Evolutionary conservation across 2,329 filamentous ascomycete genomes (phyloP).

Genomic region (Xylariaceae sp.): DNA sequence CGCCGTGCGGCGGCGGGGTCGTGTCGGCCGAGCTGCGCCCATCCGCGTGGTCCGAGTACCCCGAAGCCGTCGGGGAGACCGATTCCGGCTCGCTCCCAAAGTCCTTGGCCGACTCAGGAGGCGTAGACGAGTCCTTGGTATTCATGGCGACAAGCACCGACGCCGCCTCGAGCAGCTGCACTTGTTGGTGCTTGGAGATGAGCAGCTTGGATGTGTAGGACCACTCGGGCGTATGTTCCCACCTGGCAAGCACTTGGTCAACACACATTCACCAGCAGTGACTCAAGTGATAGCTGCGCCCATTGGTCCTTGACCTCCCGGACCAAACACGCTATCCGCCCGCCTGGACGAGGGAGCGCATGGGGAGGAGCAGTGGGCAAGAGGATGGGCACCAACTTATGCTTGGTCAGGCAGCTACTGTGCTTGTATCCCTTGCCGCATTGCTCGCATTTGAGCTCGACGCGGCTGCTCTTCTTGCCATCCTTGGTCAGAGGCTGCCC

Average conservation of each 20-base stretch:
- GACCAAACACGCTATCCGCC: conserved; percentile 18
- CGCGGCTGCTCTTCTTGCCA: conserved; percentile 69
- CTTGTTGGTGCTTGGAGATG: conserved; percentile 99
- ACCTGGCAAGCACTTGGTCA: conserved; percentile 55
- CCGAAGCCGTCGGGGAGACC: conserved; percentile 71
- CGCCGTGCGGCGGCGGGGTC: conserved; percentile 75
- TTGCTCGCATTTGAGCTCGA: conserved; percentile 90
- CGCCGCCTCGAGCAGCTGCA: conserved; percentile 91
- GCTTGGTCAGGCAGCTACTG: conserved; percentile 99
- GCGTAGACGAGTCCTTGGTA: conserved; percentile 43
- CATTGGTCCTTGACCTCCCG: conserved; percentile 23
- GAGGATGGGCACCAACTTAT: conserved; percentile 85
- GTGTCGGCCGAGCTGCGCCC: conserved; percentile 82
- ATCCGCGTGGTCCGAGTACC: conserved; percentile 70
- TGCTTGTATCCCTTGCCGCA: conserved; percentile 99
- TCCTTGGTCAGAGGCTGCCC: conserved; percentile 75
- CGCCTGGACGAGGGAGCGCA: conserved; percentile 17
- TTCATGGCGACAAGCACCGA: conserved; percentile 96
- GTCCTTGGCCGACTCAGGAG: conserved; percentile 58
- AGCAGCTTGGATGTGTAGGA: conserved; percentile 92
- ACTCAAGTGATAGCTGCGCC: conserved; percentile 16
- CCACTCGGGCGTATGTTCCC: conserved; percentile 99
- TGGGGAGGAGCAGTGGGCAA: conserved; percentile 34
- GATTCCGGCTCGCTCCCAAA: conserved; percentile 76
- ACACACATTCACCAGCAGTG: conserved; percentile 24